A percentile compares a stretch with the other conserved stretches of the same genome.
These are phyloP conservation scores for Sanghuangporus baumii DNA, from an alignment of 1,284 basidiomycete species.

Conservation along the genomic window DNA sequence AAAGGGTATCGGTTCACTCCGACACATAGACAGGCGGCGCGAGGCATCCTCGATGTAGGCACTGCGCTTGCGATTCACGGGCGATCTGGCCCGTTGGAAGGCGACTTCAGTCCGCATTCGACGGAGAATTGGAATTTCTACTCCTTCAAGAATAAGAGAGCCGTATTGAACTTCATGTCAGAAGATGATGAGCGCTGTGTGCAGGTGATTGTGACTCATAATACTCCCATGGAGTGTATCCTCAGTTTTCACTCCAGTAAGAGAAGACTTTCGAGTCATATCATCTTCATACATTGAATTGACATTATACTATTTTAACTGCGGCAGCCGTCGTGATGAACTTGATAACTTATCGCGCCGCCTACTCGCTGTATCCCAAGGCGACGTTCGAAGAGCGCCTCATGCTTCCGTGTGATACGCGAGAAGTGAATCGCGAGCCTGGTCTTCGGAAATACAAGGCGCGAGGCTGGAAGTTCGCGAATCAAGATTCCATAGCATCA, in stretches of 20 bases:
- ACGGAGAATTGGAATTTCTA: neutral
- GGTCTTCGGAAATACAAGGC: conserved; percentile 1
- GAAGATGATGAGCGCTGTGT: neutral
- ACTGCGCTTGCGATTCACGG: neutral
- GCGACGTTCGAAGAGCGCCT: conserved; percentile 10
- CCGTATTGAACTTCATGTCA: neutral
- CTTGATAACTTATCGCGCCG: conserved; percentile 3
- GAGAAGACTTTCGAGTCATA: neutral
- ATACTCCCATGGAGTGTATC: conserved; percentile 1
- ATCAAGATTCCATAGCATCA: neutral
- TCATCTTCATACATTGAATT: neutral
- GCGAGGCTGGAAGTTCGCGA: conserved; percentile 1
- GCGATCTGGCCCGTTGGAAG: too few relatives aligned
- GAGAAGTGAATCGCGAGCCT: neutral
- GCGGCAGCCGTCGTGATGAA: conserved; percentile 14
- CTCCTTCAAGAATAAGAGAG: neutral
- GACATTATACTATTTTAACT: neutral
- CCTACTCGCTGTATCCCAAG: conserved; percentile 13
- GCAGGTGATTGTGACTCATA: conserved; percentile 2
- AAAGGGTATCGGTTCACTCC: conserved; percentile 2
- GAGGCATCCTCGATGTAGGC: neutral
- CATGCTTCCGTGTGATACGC: neutral
- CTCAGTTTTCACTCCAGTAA: conserved; percentile 14
- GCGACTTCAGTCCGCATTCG: too few relatives aligned
- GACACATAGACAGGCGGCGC: neutral